phyloP scores from a whole-genome alignment of 2,329 filamentous ascomycete genomes.

The Westerdykella sp. region DNA sequence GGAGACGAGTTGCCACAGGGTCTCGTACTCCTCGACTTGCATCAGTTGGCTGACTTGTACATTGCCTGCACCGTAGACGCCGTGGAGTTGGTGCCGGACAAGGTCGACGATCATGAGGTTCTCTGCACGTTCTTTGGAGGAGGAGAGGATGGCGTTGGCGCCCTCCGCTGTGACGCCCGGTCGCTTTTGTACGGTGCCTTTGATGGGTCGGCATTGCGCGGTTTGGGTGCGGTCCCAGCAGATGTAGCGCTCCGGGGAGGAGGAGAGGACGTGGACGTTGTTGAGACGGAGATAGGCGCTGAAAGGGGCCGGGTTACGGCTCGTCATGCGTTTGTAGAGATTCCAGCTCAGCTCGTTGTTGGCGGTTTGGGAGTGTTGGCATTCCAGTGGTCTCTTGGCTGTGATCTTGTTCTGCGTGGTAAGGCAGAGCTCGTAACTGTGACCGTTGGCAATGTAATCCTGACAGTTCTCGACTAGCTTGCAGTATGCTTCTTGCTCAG shows the following conservation, averaged over 20 bases:
- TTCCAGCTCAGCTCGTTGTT: slow-evolving; percentile 50
- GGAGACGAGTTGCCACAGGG: slow-evolving; percentile 85
- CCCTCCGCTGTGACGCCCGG: slow-evolving; percentile 61
- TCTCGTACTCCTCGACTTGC: slow-evolving; percentile 83
- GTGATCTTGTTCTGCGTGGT: slow-evolving; percentile 66
- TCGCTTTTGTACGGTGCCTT: slow-evolving; percentile 85
- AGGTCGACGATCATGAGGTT: slow-evolving; percentile 98
- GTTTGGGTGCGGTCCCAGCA: slow-evolving; percentile 55
- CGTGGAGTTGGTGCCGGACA: slow-evolving; percentile 86
- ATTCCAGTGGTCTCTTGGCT: slow-evolving; percentile 17
- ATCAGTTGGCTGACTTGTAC: slow-evolving; percentile 74
- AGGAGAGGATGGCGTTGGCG: slow-evolving; percentile 65
- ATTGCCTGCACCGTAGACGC: slow-evolving; percentile 68
- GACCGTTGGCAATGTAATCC: slow-evolving; percentile 64
- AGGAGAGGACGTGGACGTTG: slow-evolving; percentile 63
- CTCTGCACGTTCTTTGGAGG: slow-evolving; percentile 87
- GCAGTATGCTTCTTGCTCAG: slow-evolving; percentile 49
- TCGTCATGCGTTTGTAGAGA: slow-evolving; percentile 64
- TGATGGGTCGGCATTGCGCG: slow-evolving; percentile 87
- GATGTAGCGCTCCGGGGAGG: slow-evolving; percentile 85
- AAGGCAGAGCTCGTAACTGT: slow-evolving; percentile 81
- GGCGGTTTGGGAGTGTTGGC: slow-evolving; percentile 20
- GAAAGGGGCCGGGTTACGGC: slow-evolving; percentile 74
- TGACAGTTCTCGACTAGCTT: slow-evolving; percentile 64
- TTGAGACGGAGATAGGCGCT: slow-evolving; percentile 70